Conservation (phyloP, 1,284 basidiomycete genomes). For the Flammula alnicola region DNA sequence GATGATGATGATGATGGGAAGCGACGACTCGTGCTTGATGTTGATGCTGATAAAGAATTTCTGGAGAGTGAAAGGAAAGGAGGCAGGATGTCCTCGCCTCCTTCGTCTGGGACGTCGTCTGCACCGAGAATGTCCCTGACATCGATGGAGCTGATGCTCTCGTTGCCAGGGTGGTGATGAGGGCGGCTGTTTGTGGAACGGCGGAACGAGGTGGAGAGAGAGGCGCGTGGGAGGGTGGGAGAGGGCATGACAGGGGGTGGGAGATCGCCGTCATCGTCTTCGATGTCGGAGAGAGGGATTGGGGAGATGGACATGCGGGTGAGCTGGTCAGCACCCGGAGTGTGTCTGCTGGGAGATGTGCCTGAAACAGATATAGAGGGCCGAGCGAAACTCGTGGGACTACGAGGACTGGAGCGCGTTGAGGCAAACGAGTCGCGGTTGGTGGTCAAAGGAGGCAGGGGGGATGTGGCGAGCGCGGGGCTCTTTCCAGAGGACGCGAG, state of each 20-base stretch:
- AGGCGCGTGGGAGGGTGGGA: constrained; percentile 5
- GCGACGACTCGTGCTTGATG: background rate
- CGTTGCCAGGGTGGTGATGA: constrained; percentile 28
- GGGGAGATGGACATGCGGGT: constrained; percentile 21
- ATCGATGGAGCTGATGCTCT: constrained; percentile 45
- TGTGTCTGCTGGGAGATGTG: too few relatives aligned
- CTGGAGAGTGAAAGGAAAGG: background rate
- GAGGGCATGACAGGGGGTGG: constrained; percentile 11
- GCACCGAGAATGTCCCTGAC: constrained; percentile 46
- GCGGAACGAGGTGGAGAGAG: background rate
- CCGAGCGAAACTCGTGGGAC: too few relatives aligned
- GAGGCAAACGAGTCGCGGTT: too few relatives aligned
- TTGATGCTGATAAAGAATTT: constrained; percentile 3
- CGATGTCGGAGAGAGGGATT: constrained; percentile 26
- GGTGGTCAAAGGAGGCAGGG: too few relatives aligned
- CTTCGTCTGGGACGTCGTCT: constrained; percentile 7
- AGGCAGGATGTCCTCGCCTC: constrained; percentile 2
- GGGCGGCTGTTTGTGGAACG: constrained; percentile 3
- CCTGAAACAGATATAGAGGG: too few relatives aligned
- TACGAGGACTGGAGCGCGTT: too few relatives aligned
- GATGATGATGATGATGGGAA: constrained; percentile 5
- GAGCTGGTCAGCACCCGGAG: constrained; percentile 12
- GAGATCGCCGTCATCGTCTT: constrained; percentile 23
- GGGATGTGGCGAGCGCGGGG: background rate
- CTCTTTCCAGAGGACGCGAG: background rate